A percentile compares a stretch with the other conserved stretches of the same genome.
Conservation (phyloP, 2,329 filamentous ascomycete genomes). For the Fusarium brevicatenulatum region DNA sequence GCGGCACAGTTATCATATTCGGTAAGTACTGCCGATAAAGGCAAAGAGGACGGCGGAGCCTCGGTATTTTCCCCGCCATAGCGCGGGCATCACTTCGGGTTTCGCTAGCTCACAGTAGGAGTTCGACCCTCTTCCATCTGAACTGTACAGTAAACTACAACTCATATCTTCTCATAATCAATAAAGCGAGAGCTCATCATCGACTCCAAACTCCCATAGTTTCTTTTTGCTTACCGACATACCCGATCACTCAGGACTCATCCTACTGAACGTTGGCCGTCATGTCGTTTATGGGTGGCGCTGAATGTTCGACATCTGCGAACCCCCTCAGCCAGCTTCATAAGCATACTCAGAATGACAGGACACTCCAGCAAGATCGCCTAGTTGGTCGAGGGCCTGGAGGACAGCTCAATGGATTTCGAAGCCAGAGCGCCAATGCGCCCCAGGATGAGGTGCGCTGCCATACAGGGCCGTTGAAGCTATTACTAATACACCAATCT, state of each 20-base stretch:
- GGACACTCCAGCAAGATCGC: slow-evolving; percentile 90
- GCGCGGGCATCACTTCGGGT: slow-evolving; percentile 17
- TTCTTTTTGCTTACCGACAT: not conserved
- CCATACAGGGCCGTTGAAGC: slow-evolving; percentile 10
- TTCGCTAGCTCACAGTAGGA: slow-evolving; percentile 20
- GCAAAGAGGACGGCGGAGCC: slow-evolving; percentile 38
- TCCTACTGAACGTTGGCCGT: slow-evolving; percentile 39
- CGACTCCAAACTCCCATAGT: not conserved
- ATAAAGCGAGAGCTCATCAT: not conserved
- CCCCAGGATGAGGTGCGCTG: slow-evolving; percentile 75
- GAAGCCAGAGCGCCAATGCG: slow-evolving; percentile 73
- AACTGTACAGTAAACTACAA: slow-evolving; percentile 29
- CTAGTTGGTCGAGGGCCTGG: slow-evolving; percentile 79
- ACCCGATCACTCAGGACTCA: slow-evolving; percentile 14
- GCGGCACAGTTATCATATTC: slow-evolving; percentile 15
- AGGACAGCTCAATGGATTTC: slow-evolving; percentile 79
- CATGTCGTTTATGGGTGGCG: slow-evolving; percentile 96
- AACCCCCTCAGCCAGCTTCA: slow-evolving; percentile 98
- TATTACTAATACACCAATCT: slow-evolving; percentile 45
- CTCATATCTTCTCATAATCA: not conserved
- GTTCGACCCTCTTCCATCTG: slow-evolving; percentile 27
- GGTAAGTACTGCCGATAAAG: slow-evolving; percentile 23
- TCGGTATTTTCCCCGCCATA: slow-evolving; percentile 46
- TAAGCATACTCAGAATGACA: slow-evolving; percentile 97
- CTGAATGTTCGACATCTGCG: slow-evolving; percentile 94